Percentiles rank a stretch among this genome's conserved stretches.
These are phyloP conservation scores for Termitomyces sp. DNA, from an alignment of 768 basidiomycete genomes.

Conservation along the genomic window DNA sequence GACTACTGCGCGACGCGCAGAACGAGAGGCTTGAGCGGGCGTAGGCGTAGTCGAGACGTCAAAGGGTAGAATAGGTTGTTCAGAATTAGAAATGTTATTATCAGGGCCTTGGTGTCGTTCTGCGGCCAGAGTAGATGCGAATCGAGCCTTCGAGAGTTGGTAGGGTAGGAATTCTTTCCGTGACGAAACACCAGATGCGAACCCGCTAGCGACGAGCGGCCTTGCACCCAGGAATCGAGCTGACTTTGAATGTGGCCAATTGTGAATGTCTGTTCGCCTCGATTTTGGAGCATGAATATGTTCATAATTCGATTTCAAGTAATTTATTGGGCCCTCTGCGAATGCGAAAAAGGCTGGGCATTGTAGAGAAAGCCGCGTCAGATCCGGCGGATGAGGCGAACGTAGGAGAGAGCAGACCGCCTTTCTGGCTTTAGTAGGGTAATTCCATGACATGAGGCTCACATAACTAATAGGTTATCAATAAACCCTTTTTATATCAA, in stretches of 20 bases:
- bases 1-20: slow-evolving; percentile 41
- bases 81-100: neutral
- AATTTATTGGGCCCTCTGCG: no score
- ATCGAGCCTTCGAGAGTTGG: neutral
- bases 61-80: neutral
- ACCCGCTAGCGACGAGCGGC: no score
- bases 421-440: slow-evolving; percentile 47
- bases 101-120: neutral
- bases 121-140: neutral
- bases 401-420: slow-evolving; percentile 17
- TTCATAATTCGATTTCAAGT: neutral
- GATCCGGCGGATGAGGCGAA: neutral
- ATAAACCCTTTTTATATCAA: neutral
- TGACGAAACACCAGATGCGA: neutral
- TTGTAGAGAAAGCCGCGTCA: neutral
- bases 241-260: neutral
- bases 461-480: slow-evolving; percentile 41
- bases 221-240: neutral
- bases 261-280: neutral
- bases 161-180: neutral
- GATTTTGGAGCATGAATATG: neutral
- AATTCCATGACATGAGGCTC: slow-evolving; percentile 69
- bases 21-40: slow-evolving; percentile 18
- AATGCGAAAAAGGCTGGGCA: neutral
- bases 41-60: slow-evolving; percentile 2